Conservation (phyloP, 768 basidiomycete genomes). For the Mycena filopes region DNA sequence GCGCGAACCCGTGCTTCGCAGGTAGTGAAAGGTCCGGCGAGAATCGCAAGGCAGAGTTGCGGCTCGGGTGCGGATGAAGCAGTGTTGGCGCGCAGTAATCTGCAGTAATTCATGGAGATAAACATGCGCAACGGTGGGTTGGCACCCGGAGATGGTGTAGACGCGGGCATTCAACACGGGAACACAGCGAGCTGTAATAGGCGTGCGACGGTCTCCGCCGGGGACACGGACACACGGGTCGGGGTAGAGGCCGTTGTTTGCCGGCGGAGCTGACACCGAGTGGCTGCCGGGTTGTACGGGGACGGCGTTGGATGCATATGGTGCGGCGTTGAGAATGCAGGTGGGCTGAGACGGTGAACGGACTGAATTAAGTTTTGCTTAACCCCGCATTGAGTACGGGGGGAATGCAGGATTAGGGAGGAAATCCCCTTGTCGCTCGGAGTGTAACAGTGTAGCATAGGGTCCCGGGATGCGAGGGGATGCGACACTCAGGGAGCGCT, state of each 20-base stretch:
- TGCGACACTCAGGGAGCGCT: too few relatives aligned
- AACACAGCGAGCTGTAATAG: constrained; percentile 6
- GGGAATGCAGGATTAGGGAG: neutral
- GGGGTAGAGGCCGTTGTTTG: neutral
- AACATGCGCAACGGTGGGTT: constrained; percentile 16
- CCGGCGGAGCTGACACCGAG: constrained; percentile 13
- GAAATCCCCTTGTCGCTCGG: neutral
- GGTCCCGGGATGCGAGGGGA: neutral
- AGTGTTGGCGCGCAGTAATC: constrained; percentile 4
- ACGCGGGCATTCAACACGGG: constrained; percentile 14
- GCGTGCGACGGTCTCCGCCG: constrained; percentile 11
- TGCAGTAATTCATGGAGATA: constrained; percentile 4
- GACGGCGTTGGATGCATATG: neutral
- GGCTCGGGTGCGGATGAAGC: constrained; percentile 12
- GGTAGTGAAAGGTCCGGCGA: constrained; percentile 17
- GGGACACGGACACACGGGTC: constrained; percentile 9
- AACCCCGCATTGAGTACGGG: constrained; percentile 3
- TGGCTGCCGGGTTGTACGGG: constrained; percentile 8
- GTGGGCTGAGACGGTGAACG: neutral
- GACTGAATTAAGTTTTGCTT: constrained; percentile 6
- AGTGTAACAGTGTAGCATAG: constrained; percentile 5
- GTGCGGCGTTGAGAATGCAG: neutral
- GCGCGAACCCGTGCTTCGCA: constrained; percentile 9
- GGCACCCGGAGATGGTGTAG: neutral
- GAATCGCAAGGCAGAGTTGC: constrained; percentile 15